Conservation (phyloP, 331 rosid species). For the Malus hybrid region DNA sequence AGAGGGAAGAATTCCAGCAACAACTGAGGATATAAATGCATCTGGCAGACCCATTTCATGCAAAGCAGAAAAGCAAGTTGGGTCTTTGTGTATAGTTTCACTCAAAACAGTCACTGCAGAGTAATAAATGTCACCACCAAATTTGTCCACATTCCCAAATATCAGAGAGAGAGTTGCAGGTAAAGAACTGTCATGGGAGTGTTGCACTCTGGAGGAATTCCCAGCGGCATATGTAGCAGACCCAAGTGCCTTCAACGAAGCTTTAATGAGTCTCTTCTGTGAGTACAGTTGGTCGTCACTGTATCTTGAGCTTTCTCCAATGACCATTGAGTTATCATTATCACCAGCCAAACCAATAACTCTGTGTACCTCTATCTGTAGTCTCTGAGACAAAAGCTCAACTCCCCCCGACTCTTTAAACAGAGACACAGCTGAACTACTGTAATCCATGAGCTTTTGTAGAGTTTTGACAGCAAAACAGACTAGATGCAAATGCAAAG, state of each 20-base stretch:
- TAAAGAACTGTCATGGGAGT: conserved; percentile 60
- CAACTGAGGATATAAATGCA: conserved; percentile 81
- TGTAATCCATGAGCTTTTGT: conserved; percentile 96
- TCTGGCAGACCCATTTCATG: conserved; percentile 97
- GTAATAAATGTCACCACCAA: conserved; percentile 96
- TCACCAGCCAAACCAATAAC: conserved; percentile 60
- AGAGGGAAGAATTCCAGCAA: conserved; percentile 81
- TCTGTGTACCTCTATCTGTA: conserved; percentile 76
- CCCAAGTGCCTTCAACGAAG: conserved; percentile 91
- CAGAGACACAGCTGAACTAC: conserved; percentile 90
- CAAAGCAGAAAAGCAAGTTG: conserved; percentile 73
- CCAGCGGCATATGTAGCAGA: conserved; percentile 89
- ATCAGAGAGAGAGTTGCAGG: conserved; percentile 66
- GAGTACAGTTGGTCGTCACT: conserved; percentile 61
- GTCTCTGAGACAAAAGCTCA: conserved; percentile 89
- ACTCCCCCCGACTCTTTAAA: conserved; percentile 94
- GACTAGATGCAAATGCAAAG: conserved; percentile 80
- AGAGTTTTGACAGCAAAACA: conserved; percentile 94
- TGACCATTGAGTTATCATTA: conserved; percentile 38
- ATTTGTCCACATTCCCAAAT: conserved; percentile 66
- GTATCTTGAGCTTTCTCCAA: conserved; percentile 69
- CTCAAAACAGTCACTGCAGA: conserved; percentile 98
- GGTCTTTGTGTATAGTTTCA: conserved; percentile 97
- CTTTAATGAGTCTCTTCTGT: conserved; percentile 87
- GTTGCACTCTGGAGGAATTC: conserved; percentile 63